Percentiles rank a stretch among this genome's conserved stretches.
These are phyloP conservation scores for Strobilomyces echinocephalus DNA, from an alignment of 768 basidiomycete species.

Conservation along the genomic window DNA sequence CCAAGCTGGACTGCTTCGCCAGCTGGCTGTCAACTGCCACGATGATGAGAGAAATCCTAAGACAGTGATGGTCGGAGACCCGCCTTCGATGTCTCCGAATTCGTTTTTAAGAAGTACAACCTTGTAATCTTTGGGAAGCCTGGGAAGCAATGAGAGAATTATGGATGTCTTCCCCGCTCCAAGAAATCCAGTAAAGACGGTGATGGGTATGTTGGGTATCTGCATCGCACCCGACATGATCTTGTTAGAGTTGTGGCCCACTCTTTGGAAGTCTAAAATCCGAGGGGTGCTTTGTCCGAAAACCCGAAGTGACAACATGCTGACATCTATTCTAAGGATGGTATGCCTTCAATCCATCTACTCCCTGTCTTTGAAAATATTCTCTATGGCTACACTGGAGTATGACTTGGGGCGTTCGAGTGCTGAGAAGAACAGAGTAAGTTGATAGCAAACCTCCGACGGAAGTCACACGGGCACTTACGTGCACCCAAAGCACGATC, in stretches of 20 bases:
- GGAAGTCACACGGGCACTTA: slow-evolving; percentile 37
- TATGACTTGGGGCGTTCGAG: slow-evolving; percentile 91
- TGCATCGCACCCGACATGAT: neutral
- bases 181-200: slow-evolving; percentile 93
- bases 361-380: slow-evolving; percentile 57
- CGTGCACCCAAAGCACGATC: slow-evolving; percentile 90
- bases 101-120: slow-evolving; percentile 94
- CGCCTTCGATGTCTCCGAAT: slow-evolving; percentile 90
- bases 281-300: no score
- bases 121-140: slow-evolving; percentile 80
- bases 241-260: no score
- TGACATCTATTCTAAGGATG: neutral
- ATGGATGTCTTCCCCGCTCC: slow-evolving; percentile 78
- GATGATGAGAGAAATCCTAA: slow-evolving; percentile 1
- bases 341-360: slow-evolving; percentile 5
- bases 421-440: slow-evolving; percentile 36
- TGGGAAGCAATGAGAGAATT: slow-evolving; percentile 78
- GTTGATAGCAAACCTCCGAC: neutral
- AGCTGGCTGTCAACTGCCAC: slow-evolving; percentile 84
- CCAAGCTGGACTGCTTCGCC: slow-evolving; percentile 74
- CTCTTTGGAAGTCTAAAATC: no score
- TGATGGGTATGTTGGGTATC: slow-evolving; percentile 62
- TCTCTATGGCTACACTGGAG: slow-evolving; percentile 73
- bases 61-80: neutral
- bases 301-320: no score